phyloP scores from a whole-genome alignment of 2,329 filamentous ascomycete genomes.

The Talaromyces pinophilus region DNA sequence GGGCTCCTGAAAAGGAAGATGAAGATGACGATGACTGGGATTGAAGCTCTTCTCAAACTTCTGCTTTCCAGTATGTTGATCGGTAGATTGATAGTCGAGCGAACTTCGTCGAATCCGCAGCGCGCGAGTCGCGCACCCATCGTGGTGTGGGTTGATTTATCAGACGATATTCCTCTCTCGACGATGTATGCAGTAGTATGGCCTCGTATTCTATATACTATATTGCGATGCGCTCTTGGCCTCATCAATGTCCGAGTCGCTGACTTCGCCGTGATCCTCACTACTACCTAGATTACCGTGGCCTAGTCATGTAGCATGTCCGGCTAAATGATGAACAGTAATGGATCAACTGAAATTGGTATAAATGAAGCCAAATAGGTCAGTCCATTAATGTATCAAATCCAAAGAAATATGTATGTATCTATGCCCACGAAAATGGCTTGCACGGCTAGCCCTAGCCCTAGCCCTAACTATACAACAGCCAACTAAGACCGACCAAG shows the following conservation, averaged over 20 bases:
- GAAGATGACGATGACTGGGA: constrained; percentile 31
- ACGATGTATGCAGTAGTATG: background rate
- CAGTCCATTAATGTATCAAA: background rate
- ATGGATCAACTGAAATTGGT: background rate
- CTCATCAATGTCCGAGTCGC: background rate
- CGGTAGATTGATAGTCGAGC: background rate
- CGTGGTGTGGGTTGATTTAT: too few species aligned
- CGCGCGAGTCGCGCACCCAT: background rate
- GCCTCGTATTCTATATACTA: background rate
- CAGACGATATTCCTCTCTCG: background rate
- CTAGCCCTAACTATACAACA: background rate
- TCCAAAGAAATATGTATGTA: background rate
- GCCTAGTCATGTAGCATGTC: background rate
- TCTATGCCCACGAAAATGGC: background rate
- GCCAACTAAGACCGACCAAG: background rate
- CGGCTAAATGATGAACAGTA: background rate
- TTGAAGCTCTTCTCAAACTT: constrained; percentile 10
- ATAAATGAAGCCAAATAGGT: background rate
- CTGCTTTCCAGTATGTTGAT: background rate
- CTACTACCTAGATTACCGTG: background rate
- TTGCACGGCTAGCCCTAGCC: background rate
- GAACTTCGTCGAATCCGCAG: background rate
- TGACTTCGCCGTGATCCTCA: background rate
- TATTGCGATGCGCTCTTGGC: background rate
- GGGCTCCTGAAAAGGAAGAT: constrained; percentile 53